Evolutionary conservation across 2,329 filamentous ascomycete genomes (phyloP), one percentile per base, ranked within the genome.

Genomic region (Aspergillus flavus): DNA sequence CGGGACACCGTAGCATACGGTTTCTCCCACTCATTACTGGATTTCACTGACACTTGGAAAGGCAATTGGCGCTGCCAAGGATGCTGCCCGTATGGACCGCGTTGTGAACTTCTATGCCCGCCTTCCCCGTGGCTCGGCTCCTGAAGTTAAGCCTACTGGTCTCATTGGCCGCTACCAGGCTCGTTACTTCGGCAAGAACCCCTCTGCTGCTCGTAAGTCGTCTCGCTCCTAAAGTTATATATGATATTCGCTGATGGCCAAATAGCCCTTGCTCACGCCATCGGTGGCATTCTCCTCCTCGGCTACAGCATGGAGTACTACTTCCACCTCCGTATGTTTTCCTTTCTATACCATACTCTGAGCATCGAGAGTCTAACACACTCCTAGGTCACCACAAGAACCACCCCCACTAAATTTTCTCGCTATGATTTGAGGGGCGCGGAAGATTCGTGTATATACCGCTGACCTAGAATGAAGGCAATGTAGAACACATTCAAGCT

Each of bases 281-380:
- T 99, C 74, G 89, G 86, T 72, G 85, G 88, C 78, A 83, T 99
- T 67, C 83, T 97, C 70, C 82, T 88, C 70, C 79, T 98, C 72
- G 94, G 95, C 76, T 99, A 99, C 83, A 91, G 91, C 74, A 93
- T 98, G 85, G 94, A 97, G 85, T 99, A 99, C 90, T 98, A 99
- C 88, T 98, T 96, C 92, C 96, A 99, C 84, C 87, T 99, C 77
- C 93, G 95, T 99, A 89, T 82, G 92, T 89, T 34, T 61, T 61
- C 57, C 23, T 12, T 26, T 19, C 52, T n/a, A 6, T 26, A 23
- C 43, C 43, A 3, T 23, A n/a, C 28, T 34, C 11, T 45, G 16
- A 4, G 46, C n/a, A 23, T 48, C 19, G 28, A n/a, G 59, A 43
- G 58, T 54, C 64, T 66, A 59, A 67, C 56, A 69, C 60, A 52